Base-by-base conservation (phyloP, 140 eudicot genomes). In the Cichorium intybus region DNA sequence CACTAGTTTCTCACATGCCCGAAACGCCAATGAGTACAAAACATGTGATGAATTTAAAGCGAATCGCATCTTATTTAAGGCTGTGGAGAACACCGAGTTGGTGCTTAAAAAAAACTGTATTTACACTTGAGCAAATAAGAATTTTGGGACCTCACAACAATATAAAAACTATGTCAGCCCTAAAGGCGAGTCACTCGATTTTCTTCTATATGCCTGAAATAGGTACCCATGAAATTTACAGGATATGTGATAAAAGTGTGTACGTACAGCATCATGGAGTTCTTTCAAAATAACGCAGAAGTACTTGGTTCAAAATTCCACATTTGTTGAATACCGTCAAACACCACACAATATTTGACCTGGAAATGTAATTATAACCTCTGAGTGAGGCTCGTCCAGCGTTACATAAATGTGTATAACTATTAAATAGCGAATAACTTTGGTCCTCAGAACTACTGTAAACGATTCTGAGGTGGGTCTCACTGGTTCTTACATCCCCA, bases 21-120 rank as follows among this genome's bases (percentile, higher is more conserved):
- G 10, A 27, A 37, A 37, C 16, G 45, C 14, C 17, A 9, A 28
- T 64, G 70, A 39, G 73, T 53, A 39, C 64, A 15, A 24, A 54
- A 37, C 43, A 68, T 39, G 55, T 24, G 45, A 53, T 58, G 24
- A 67, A n/a, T n/a, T n/a, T n/a, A 37, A 37, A 17, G 53, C n/a
- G 63, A 29, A 66, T 53, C 45, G 37, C 57, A 63, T 27, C 43
- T 41, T 63, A 41, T 45, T 45, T 28, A 28, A 16, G 37, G 46
- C 4, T 29, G 60, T 26, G 60, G 70, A 31, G 26, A 62, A 46
- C 49, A 43, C 43, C 10, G 24, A 48, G 49, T 43, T 64, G 49
- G 27, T 34, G 35, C 23, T 43, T 14, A 43, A 15, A 43, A 15
- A 14, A 43, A 43, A 43, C 18, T 43, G 49, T 43, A 43, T 18